Percentiles rank a stretch among this genome's conserved stretches.
phyloP scores from a whole-genome alignment of 116 monocot species.

The Papilionanthe hybrid region DNA sequence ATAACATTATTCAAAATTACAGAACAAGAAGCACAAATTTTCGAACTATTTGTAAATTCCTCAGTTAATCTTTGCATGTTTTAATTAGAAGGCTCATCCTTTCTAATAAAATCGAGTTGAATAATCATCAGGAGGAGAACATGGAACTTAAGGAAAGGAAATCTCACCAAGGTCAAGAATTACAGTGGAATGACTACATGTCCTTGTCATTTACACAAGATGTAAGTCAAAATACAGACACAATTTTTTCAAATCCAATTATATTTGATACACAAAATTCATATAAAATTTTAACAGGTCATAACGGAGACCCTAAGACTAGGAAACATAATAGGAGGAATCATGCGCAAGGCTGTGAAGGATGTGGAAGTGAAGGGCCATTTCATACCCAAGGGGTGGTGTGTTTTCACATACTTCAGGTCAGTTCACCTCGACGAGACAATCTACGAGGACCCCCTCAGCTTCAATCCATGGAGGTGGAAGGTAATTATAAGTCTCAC shows the following conservation, averaged over 20 bases:
- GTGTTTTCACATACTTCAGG: constrained; percentile 74
- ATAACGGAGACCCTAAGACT: constrained; percentile 74
- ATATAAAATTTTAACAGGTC: constrained; percentile 25
- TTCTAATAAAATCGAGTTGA: not conserved
- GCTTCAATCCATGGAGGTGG: constrained; percentile 97
- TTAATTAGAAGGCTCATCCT: no score
- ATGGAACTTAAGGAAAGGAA: constrained; percentile 48
- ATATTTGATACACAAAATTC: not conserved
- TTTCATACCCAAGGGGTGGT: constrained; percentile 85
- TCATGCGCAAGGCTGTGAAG: constrained; percentile 73
- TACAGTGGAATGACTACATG: constrained; percentile 66
- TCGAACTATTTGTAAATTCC: no score
- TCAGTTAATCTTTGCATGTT: no score
- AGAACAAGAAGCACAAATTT: no score
- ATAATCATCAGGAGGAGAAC: constrained; percentile 57
- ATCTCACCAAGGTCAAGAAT: constrained; percentile 13
- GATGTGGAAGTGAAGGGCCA: constrained; percentile 73
- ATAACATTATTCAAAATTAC: no score
- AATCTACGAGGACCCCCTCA: constrained; percentile 57
- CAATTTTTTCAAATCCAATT: no score
- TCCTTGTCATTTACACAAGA: constrained; percentile 77
- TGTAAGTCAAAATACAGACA: constrained; percentile 24
- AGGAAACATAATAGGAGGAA: constrained; percentile 76
- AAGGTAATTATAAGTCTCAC: constrained; percentile 31
- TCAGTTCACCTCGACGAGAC: constrained; percentile 70